Conservation (phyloP, 1,284 basidiomycete species). For the Fomitopsis pinicola region DNA sequence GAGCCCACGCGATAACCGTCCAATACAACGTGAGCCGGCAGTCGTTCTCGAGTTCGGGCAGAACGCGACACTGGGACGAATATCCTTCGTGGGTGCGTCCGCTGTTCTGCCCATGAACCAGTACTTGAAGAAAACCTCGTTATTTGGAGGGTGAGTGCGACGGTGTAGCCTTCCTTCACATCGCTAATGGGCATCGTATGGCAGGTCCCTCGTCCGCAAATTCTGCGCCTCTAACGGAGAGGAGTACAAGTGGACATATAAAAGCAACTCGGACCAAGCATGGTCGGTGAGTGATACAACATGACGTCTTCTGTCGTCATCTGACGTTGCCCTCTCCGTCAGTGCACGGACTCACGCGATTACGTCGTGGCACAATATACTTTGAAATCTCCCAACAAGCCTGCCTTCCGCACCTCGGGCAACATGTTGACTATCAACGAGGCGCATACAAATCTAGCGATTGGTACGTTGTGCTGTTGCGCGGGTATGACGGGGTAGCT, state of each 20-base stretch:
- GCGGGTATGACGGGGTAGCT: not conserved
- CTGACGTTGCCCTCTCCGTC: constrained; percentile 1
- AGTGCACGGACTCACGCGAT: constrained; percentile 58
- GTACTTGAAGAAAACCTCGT: constrained; percentile 55
- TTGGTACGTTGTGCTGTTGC: constrained; percentile 39
- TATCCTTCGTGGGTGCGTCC: constrained; percentile 43
- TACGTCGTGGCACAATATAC: constrained; percentile 62
- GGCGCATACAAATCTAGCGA: constrained; percentile 45
- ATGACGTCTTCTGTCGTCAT: constrained; percentile 5
- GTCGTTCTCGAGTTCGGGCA: constrained; percentile 55
- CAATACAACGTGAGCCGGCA: constrained; percentile 44
- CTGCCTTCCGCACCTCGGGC: constrained; percentile 57
- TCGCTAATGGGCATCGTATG: constrained; percentile 1
- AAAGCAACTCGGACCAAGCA: constrained; percentile 50
- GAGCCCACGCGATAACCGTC: constrained; percentile 48
- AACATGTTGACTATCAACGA: constrained; percentile 63
- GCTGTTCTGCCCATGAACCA: constrained; percentile 49
- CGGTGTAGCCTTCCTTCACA: not conserved
- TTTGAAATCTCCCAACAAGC: constrained; percentile 46
- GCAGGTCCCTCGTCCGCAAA: constrained; percentile 58
- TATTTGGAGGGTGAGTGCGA: constrained; percentile 56
- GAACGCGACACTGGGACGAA: constrained; percentile 49
- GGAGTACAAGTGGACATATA: constrained; percentile 63
- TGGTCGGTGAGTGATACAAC: constrained; percentile 53
- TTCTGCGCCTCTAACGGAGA: constrained; percentile 61